These are phyloP conservation scores for Phytophthora sp. DNA, from an alignment of 352 stramenopile genomes.

Conservation along the genomic window DNA sequence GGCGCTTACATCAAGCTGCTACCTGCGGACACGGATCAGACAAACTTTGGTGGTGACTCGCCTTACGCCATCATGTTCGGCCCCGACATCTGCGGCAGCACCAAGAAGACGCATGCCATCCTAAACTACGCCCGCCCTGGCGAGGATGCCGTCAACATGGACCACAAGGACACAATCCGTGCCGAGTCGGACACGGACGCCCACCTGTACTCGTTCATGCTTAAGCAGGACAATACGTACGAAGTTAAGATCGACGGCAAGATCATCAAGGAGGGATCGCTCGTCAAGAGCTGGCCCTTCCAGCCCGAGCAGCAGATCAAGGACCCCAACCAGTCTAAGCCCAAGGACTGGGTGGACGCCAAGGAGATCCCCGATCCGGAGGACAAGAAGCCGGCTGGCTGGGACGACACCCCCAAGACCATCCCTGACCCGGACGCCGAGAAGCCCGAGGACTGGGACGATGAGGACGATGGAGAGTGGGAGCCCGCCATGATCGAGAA, in stretches of 20 bases:
- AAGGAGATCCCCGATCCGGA: constrained; percentile 97
- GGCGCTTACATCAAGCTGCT: constrained; percentile 99
- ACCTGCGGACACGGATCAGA: constrained; percentile 90
- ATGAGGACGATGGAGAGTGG: constrained; percentile 99
- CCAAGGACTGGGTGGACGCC: constrained; percentile 98
- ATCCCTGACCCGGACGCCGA: constrained; percentile 97
- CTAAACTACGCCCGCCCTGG: constrained; percentile 97
- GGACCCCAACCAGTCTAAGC: constrained; percentile 96
- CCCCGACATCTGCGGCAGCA: constrained; percentile 98
- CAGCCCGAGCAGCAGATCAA: constrained; percentile 96
- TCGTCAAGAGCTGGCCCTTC: constrained; percentile 97
- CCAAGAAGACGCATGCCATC: constrained; percentile 98
- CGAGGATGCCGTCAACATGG: constrained; percentile 91
- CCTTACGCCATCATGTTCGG: constrained; percentile 99
- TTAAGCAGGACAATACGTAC: constrained; percentile 98
- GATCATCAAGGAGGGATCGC: constrained; percentile 89
- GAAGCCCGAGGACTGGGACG: constrained; percentile 99
- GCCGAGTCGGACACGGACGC: constrained; percentile 84
- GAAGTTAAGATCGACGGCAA: constrained; percentile 97
- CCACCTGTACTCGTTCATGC: constrained; percentile 98
- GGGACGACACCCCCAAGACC: constrained; percentile 97
- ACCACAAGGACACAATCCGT: constrained; percentile 90
- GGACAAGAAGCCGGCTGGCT: constrained; percentile 97
- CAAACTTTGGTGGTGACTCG: constrained; percentile 95
- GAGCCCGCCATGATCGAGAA: constrained; percentile 95